Conservation (phyloP, 176 grass and related monocot genomes). For the Eragrostis curvula region DNA sequence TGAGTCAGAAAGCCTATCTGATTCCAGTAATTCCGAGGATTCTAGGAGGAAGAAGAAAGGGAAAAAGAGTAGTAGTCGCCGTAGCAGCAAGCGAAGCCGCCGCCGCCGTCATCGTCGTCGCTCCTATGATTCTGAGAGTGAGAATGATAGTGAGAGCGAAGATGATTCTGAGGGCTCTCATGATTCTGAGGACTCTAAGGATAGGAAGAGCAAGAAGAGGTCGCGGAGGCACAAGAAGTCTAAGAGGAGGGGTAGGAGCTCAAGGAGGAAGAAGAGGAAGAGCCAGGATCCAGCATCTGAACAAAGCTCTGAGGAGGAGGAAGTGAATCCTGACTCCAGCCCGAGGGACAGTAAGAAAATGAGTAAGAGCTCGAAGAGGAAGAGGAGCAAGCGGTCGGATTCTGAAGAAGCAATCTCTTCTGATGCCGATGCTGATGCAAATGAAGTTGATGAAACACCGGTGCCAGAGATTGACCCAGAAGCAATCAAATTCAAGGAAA, state of each 20-base stretch:
- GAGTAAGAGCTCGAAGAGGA: conserved; percentile 47
- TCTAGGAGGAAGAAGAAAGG: conserved; percentile 52
- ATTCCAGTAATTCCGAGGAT: conserved; percentile 53
- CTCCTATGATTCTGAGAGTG: conserved; percentile 42
- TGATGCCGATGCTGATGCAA: conserved; percentile 49
- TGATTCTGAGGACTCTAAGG: conserved; percentile 56
- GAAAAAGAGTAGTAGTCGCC: conserved; percentile 50
- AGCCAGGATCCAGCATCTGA: conserved; percentile 31
- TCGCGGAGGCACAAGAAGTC: conserved; percentile 51
- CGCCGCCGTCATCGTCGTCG: not conserved
- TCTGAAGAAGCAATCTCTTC: conserved; percentile 43
- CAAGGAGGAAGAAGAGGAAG: conserved; percentile 48
- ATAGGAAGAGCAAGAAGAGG: conserved; percentile 61
- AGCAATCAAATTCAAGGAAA: conserved; percentile 86
- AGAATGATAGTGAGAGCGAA: conserved; percentile 41
- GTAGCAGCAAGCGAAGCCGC: conserved; percentile 50
- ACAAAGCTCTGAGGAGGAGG: conserved; percentile 56
- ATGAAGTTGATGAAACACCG: conserved; percentile 42
- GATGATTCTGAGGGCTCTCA: conserved; percentile 58
- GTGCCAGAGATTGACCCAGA: conserved; percentile 72
- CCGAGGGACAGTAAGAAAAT: conserved; percentile 44
- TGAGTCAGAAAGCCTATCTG: conserved; percentile 57
- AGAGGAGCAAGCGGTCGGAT: conserved; percentile 50
- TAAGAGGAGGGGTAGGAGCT: conserved; percentile 53
- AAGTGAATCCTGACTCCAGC: conserved; percentile 36